Base-by-base conservation (phyloP, 176 grass and related monocot species). In the maize (Zea mays) region DNA sequence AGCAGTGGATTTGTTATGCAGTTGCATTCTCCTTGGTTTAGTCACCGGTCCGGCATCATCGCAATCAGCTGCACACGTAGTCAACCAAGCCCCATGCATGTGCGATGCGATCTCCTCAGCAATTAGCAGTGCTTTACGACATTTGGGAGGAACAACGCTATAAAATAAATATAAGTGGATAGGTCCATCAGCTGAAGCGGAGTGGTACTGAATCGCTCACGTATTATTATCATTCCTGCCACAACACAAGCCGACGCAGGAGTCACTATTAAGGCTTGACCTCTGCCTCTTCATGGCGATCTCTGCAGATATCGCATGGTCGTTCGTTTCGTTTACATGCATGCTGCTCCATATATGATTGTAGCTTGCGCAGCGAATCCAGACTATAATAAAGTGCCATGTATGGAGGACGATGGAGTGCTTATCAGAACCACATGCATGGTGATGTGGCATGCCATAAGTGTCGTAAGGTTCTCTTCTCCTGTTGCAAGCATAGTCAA, bases 221-320 rank as follows among this genome's bases (percentile, higher is more conserved):
- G 65, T 21, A 19, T 68, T 68, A 68, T 68, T 44, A 12, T 68
- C 21, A 12, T 20, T 45, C 65, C 42, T 27, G 41, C n/a, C 8
- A 42, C 38, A 67, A 68, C 8, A 42, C 38, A 67, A 68, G 65
- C 65, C 40, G 65, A 27, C 19, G 19, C 67, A 69, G 11, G 67
- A 48, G 67, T 70, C 44, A 27, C 27, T 70, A 8, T 70, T 34
- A 48, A 70, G 42, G 44, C 20, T 70, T 70, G 67, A 70, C 67
- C 67, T 70, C 67, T 70, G 67, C 67, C 20, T 48, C 11, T 34
- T 3, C 19, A 33, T 68, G 43, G 20, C 20, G 67, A 70, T 48
- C 66, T 46, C 66, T 46, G 42, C 42, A 46, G 67, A 69, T 46
- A 47, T 13, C 27, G 11, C 19, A 34, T 3, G 19, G 14, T 10